Evolutionary conservation across 2,329 filamentous ascomycete species (phyloP), one percentile per base, ranked within the genome.

Genomic region (Alternaria incomplexa): DNA sequence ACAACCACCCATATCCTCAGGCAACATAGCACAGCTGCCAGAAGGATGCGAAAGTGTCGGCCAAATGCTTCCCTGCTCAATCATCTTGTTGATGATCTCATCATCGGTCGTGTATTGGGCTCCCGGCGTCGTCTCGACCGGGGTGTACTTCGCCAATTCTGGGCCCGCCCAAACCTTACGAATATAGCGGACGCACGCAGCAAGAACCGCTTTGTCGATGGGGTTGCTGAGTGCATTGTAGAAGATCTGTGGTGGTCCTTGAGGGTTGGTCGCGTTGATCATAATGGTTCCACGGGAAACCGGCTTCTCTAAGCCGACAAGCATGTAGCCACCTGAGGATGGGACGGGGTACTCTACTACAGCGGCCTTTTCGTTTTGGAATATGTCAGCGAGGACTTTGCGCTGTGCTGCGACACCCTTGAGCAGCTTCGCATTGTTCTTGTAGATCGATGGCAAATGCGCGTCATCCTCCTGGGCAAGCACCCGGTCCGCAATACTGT

Each of bases 241-340:
- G 15, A 74, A 70, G 22, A 74, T 66, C 15, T 63, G 73, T 2
- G 72, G 65, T 6, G 72, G 65, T 13, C 71, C 75, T 2, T 76
- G 75, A 5, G 74, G 73, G 47, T 76, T 65, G 11, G 58, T 12
- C 1, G 75, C 69, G 54, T 77, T 68, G 48, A 77, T 62, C 36
- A 52, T 67, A 50, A 77, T 69, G 17, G 76, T 74, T 5, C 79
- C 81, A 5, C 83, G 26, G 78, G 85, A 40, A 13, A 81, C 70
- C 2, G 81, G 81, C 56, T 80, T 78, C 57, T 81, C 70, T 12
- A 81, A 64, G 7, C 71, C 67, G 26, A 75, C 72, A 28, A 75
- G 69, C 20, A 66, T 58, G 48, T 56, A 67, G 12, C 51, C 69
- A 25, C 69, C 77, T 28, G 73, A 68, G 23, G 73, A 71, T 15